Percentiles rank a stretch among this genome's conserved stretches.
These are phyloP conservation scores for Phanerochaete sordida DNA, from an alignment of 768 basidiomycete genomes.

Conservation along the genomic window DNA sequence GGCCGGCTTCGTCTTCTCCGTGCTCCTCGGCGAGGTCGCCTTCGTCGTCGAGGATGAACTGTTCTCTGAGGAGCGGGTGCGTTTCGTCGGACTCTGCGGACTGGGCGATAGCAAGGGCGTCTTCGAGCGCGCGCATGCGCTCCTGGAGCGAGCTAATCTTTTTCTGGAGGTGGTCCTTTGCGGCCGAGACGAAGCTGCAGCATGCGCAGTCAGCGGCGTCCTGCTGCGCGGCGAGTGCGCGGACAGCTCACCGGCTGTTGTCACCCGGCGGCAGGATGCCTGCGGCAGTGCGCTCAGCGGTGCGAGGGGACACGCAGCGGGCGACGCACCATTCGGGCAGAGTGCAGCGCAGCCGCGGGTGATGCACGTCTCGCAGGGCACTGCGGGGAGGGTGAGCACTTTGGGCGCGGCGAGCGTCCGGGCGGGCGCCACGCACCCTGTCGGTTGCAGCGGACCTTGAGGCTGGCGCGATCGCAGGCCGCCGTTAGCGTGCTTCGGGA, in stretches of 20 bases:
- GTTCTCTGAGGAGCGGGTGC: constrained; percentile 38
- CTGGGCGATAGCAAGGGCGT: constrained; percentile 48
- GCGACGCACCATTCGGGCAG: constrained; percentile 48
- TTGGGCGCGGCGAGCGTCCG: too few relatives aligned
- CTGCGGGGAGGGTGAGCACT: too few relatives aligned
- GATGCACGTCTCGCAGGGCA: constrained; percentile 40
- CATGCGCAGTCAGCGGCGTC: background rate
- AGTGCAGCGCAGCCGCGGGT: constrained; percentile 47
- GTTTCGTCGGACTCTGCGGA: constrained; percentile 32
- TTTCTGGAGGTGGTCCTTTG: constrained; percentile 49
- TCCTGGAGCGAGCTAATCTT: constrained; percentile 44
- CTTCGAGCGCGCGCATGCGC: constrained; percentile 51
- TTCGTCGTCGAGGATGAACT: constrained; percentile 21
- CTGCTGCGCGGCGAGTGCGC: constrained; percentile 15
- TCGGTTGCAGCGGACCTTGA: constrained; percentile 27
- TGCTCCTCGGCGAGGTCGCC: constrained; percentile 24
- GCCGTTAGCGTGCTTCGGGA: background rate
- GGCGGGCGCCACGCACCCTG: constrained; percentile 19
- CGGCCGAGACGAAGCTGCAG: constrained; percentile 49
- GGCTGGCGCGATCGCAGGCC: constrained; percentile 10
- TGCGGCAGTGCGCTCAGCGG: too few relatives aligned
- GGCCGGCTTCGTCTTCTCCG: constrained; percentile 1
- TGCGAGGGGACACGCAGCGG: too few relatives aligned
- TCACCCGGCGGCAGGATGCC: constrained; percentile 53
- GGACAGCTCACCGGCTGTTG: constrained; percentile 42